These are phyloP conservation scores for Trichoderma gamsii DNA, from an alignment of 495 filamentous ascomycete species.

Conservation along the genomic window DNA sequence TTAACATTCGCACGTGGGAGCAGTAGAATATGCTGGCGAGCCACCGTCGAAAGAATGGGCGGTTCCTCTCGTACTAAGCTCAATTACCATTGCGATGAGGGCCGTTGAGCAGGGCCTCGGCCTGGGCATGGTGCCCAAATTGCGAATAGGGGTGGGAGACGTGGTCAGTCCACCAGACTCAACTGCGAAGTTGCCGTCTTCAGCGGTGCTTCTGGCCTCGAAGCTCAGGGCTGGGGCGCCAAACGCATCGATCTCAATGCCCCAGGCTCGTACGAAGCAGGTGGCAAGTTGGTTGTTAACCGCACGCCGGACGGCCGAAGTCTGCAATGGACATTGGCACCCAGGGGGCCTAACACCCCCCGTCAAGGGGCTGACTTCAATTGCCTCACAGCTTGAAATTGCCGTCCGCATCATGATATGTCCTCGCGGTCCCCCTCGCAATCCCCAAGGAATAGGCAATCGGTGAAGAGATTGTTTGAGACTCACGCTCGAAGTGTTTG, in stretches of 20 bases:
- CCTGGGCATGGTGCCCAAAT: neutral
- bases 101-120: neutral
- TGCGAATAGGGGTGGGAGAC: conserved; percentile 1
- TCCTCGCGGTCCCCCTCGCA: conserved; percentile 29
- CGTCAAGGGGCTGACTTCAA: conserved; percentile 20
- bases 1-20: conserved; percentile 2
- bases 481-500: too few species aligned
- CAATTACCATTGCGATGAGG: conserved; percentile 22
- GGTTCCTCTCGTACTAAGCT: too few species aligned
- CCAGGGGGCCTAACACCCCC: conserved; percentile 33
- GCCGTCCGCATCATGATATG: conserved; percentile 42
- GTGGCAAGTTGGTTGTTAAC: conserved; percentile 27
- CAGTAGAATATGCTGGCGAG: neutral
- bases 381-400: conserved; percentile 19
- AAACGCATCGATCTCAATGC: conserved; percentile 38
- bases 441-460: too few species aligned
- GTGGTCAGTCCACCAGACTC: conserved; percentile 13
- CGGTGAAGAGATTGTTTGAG: too few species aligned
- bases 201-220: conserved; percentile 23
- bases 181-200: conserved; percentile 42
- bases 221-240: conserved; percentile 26
- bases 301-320: conserved; percentile 17
- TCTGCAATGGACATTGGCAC: conserved; percentile 2
- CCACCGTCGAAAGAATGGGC: neutral
- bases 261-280: conserved; percentile 33